Evolutionary conservation across 495 filamentous ascomycete genomes (phyloP).

Genomic region (Aspergillus homomorphus): DNA sequence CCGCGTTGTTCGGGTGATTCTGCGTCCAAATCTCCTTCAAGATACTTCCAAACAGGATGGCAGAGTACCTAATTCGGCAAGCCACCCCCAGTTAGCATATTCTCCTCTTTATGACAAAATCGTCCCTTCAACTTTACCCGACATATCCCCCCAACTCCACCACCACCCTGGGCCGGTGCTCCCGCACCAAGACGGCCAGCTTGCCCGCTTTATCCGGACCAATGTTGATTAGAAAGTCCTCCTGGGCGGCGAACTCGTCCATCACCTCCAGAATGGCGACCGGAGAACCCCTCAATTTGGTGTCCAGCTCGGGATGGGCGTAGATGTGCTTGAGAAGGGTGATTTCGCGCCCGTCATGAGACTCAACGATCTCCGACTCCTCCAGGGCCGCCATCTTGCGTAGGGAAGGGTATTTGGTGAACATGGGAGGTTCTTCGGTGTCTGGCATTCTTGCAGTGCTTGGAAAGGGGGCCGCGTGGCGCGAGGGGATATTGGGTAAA

Average conservation of each 20-base stretch:
- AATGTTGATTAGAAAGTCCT: conserved; percentile 5
- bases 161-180: not conserved
- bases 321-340: conserved; percentile 4
- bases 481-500: too few species aligned
- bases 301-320: not conserved
- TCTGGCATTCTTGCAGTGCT: too few species aligned
- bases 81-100: too few species aligned
- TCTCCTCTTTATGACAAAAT: too few species aligned
- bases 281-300: not conserved
- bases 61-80: not conserved
- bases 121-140: not conserved
- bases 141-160: conserved; percentile 1
- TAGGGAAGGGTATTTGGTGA: conserved; percentile 1
- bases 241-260: not conserved
- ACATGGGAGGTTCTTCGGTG: too few species aligned
- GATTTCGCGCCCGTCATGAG: not conserved
- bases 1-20: too few species aligned
- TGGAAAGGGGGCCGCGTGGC: too few species aligned
- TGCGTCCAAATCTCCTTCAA: not conserved
- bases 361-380: not conserved
- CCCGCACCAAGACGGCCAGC: not conserved
- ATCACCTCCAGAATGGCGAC: not conserved
- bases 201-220: not conserved
- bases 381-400: not conserved
- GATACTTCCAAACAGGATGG: not conserved